These are phyloP conservation scores for Dactylellina drechsleri DNA, from an alignment of 2,329 filamentous ascomycete genomes.

Conservation along the genomic window DNA sequence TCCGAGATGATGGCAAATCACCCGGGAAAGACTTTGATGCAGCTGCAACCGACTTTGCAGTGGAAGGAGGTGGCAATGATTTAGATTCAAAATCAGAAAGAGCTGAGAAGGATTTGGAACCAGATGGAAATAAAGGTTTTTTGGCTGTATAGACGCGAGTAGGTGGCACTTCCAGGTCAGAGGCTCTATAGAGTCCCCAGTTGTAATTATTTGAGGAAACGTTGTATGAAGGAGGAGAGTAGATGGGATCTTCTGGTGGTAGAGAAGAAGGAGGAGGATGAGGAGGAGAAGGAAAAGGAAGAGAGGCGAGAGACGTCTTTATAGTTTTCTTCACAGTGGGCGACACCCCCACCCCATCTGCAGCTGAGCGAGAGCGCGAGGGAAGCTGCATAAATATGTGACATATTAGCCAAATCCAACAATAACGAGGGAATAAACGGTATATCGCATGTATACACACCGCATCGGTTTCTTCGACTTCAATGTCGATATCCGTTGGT, in stretches of 20 bases:
- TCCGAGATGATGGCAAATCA: background rate
- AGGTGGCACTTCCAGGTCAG: constrained; percentile 25
- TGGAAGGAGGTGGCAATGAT: background rate
- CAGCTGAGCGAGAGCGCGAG: background rate
- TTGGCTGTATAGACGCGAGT: constrained; percentile 7
- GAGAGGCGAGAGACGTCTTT: background rate
- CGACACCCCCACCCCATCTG: background rate
- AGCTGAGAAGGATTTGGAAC: constrained; percentile 7
- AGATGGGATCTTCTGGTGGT: constrained; percentile 2
- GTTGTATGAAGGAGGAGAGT: constrained; percentile 30
- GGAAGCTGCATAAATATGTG: constrained; percentile 27
- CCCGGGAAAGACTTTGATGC: background rate
- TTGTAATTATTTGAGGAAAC: constrained; percentile 36
- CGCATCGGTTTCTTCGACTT: constrained; percentile 23
- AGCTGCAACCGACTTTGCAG: background rate
- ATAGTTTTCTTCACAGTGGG: background rate
- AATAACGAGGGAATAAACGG: background rate
- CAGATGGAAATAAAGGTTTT: background rate
- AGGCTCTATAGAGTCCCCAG: constrained; percentile 32
- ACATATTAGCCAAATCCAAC: background rate
- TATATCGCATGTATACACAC: constrained; percentile 8
- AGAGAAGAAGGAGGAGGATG: background rate
- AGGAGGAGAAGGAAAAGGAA: background rate
- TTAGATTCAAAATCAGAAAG: background rate
- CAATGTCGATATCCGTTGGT: constrained; percentile 40